Conservation (phyloP, 2,329 filamentous ascomycete genomes). For the Talaromyces sp. region DNA sequence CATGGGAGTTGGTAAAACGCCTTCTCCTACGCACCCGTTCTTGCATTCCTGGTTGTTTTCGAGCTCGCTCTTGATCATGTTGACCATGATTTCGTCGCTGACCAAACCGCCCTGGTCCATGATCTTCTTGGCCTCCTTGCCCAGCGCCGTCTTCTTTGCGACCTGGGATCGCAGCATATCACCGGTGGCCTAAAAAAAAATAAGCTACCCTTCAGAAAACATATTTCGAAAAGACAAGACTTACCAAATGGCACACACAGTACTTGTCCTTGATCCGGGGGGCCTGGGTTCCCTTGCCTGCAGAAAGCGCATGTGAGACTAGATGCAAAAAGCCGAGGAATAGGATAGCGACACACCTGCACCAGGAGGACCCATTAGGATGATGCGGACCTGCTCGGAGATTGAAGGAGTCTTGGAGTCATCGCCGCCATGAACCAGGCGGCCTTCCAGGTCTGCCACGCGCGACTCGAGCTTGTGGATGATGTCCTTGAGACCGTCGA, state of each 20-base stretch:
- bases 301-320: neutral
- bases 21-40: conserved; percentile 63
- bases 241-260: conserved; percentile 92
- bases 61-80: conserved; percentile 98
- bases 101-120: conserved; percentile 98
- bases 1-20: neutral
- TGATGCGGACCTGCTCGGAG: conserved; percentile 78
- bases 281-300: conserved; percentile 98
- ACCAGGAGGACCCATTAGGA: conserved; percentile 94
- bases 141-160: conserved; percentile 91
- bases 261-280: conserved; percentile 98
- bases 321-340: conserved; percentile 17
- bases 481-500: conserved; percentile 79
- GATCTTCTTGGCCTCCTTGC: conserved; percentile 98
- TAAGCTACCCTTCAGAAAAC: conserved; percentile 8
- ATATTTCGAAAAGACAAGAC: conserved; percentile 25
- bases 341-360: conserved; percentile 61
- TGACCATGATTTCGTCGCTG: conserved; percentile 98
- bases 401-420: conserved; percentile 44
- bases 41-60: conserved; percentile 92
- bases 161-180: conserved; percentile 99
- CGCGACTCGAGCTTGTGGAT: conserved; percentile 80
- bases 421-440: conserved; percentile 54
- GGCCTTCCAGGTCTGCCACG: conserved; percentile 77
- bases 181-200: conserved; percentile 70